Percentiles rank a stretch among this genome's conserved stretches.
Evolutionary conservation across 768 basidiomycete species (phyloP).

Genomic region (Boletus tomentosulus): DNA sequence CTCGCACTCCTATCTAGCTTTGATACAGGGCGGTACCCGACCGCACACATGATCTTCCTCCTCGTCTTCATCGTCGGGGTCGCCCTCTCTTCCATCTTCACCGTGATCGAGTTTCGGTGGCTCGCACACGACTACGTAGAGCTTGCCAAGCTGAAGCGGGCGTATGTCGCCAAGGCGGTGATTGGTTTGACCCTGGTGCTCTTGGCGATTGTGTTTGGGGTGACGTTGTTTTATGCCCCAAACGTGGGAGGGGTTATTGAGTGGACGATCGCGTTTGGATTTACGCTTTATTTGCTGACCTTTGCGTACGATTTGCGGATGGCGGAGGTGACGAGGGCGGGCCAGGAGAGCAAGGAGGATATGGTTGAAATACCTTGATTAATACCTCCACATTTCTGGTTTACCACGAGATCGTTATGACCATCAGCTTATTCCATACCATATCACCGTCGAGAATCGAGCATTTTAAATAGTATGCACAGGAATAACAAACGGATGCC

Average conservation of each 20-base stretch:
- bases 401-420: not conserved
- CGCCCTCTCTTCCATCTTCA: too few species aligned
- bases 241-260: constrained; percentile 66
- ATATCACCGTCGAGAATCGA: too few species aligned
- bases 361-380: constrained; percentile 7
- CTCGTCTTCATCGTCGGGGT: too few species aligned
- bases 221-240: constrained; percentile 40
- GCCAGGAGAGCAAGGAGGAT: not conserved
- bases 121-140: too few species aligned
- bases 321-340: constrained; percentile 31
- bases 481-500: too few species aligned
- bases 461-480: too few species aligned
- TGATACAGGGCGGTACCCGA: constrained; percentile 55
- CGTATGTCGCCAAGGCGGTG: constrained; percentile 60
- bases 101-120: too few species aligned
- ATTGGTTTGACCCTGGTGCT: constrained; percentile 56
- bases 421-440: too few species aligned
- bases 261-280: constrained; percentile 71
- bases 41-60: too few species aligned
- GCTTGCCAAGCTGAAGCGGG: constrained; percentile 41
- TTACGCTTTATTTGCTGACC: constrained; percentile 67
- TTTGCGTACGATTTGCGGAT: constrained; percentile 69
- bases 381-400: not conserved
- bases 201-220: constrained; percentile 60
- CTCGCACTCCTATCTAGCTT: constrained; percentile 69